Evolutionary conservation across 2,329 filamentous ascomycete species (phyloP).

Genomic region (Epichloe scottii): DNA sequence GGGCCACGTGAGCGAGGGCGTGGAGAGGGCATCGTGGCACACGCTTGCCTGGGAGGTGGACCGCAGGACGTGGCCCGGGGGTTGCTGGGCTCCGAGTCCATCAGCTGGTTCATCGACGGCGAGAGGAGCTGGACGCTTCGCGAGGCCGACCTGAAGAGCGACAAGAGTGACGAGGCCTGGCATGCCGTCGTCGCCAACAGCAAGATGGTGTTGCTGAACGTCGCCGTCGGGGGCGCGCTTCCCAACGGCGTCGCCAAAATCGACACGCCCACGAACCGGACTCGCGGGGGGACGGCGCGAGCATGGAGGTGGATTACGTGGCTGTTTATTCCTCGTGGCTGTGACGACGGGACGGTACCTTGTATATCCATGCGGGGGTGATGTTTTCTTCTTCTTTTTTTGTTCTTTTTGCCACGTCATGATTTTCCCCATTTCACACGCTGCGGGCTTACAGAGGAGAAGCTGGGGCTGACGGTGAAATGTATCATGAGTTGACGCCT

Average conservation of each 20-base stretch:
- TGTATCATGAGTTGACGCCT: constrained; percentile 14
- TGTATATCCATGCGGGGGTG: no score
- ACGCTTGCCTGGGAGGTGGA: constrained; percentile 22
- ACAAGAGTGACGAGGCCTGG: constrained; percentile 16
- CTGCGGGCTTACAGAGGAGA: no score
- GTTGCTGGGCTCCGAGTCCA: constrained; percentile 13
- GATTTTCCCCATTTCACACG: no score
- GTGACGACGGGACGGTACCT: neutral
- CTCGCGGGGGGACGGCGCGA: constrained; percentile 19
- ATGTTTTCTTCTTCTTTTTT: no score
- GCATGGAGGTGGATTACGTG: constrained; percentile 28
- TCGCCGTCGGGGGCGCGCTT: constrained; percentile 27
- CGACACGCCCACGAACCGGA: constrained; percentile 21
- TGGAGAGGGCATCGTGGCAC: constrained; percentile 21
- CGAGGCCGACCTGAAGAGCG: constrained; percentile 15
- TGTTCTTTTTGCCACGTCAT: no score
- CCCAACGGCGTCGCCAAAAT: constrained; percentile 21
- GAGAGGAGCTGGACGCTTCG: constrained; percentile 14
- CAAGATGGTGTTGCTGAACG: constrained; percentile 26
- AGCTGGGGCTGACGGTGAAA: constrained; percentile 14
- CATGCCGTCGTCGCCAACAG: constrained; percentile 14
- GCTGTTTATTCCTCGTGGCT: constrained; percentile 17
- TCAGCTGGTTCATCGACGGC: constrained; percentile 25
- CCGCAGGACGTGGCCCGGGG: constrained; percentile 4
- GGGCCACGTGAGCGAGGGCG: constrained; percentile 7